Evolutionary conservation across 2,329 filamentous ascomycete genomes (phyloP).

Genomic region (Rhytidhysteron rufulum): DNA sequence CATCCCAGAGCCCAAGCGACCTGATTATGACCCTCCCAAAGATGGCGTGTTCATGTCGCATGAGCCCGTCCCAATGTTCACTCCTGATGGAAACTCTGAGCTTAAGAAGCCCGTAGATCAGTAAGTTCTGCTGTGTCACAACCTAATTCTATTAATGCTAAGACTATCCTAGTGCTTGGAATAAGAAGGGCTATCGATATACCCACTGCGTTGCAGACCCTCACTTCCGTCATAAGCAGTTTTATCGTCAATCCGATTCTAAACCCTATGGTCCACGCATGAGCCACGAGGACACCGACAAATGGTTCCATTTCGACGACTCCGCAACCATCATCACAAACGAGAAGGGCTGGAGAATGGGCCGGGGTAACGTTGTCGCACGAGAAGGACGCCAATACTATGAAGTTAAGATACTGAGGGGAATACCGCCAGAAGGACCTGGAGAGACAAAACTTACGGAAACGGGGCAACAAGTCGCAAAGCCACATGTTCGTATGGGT

Average conservation of each 20-base stretch:
- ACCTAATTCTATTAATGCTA: background rate
- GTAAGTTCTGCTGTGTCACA: slow-evolving; percentile 9
- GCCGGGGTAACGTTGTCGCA: slow-evolving; percentile 83
- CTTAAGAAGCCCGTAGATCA: slow-evolving; percentile 49
- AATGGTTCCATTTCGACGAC: slow-evolving; percentile 75
- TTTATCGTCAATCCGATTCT: slow-evolving; percentile 84
- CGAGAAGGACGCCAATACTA: slow-evolving; percentile 90
- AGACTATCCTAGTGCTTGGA: slow-evolving; percentile 47
- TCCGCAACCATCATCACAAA: slow-evolving; percentile 77
- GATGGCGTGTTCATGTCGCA: slow-evolving; percentile 45
- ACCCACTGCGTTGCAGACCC: slow-evolving; percentile 88
- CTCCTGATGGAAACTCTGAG: slow-evolving; percentile 40
- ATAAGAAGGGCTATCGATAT: slow-evolving; percentile 76
- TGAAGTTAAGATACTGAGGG: slow-evolving; percentile 84
- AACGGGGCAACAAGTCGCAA: slow-evolving; percentile 45
- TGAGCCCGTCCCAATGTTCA: slow-evolving; percentile 43
- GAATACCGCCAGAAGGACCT: slow-evolving; percentile 54
- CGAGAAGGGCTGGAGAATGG: slow-evolving; percentile 88
- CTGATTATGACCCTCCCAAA: slow-evolving; percentile 49
- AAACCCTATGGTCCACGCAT: slow-evolving; percentile 79
- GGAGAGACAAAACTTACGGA: slow-evolving; percentile 31
- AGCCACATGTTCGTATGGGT: slow-evolving; percentile 70
- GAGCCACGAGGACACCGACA: slow-evolving; percentile 87
- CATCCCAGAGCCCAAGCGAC: slow-evolving; percentile 43
- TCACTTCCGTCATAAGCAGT: slow-evolving; percentile 77